Conservation (phyloP, 192 early-diverging fungal genomes). For the Powellomyces hirtus region DNA sequence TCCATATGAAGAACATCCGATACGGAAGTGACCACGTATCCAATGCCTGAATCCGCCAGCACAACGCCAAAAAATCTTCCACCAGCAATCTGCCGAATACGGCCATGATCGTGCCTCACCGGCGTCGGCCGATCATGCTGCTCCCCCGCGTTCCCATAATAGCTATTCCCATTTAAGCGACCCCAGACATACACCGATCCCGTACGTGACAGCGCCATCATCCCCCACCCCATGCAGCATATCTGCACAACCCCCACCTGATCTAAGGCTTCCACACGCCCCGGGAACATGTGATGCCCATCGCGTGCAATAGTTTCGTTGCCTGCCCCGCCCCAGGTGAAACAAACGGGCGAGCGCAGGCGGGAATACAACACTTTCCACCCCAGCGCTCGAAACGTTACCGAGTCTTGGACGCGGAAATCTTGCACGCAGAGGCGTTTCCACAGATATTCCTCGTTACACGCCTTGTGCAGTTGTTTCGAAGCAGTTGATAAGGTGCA, state of each 20-base stretch:
- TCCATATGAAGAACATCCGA: background rate
- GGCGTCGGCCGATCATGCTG: background rate
- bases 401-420: background rate
- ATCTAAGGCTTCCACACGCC: background rate
- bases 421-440: slow-evolving; percentile 5
- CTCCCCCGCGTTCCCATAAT: too few relatives aligned
- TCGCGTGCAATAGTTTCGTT: background rate
- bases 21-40: background rate
- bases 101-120: background rate
- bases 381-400: background rate
- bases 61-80: background rate
- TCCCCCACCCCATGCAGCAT: background rate
- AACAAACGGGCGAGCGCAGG: background rate
- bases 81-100: slow-evolving; percentile 3
- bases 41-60: background rate
- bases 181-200: slow-evolving; percentile 2
- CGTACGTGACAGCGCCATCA: background rate
- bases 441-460: slow-evolving; percentile 3
- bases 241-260: background rate
- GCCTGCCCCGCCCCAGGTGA: slow-evolving; percentile 2
- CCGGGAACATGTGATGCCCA: background rate
- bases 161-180: background rate
- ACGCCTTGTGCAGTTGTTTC: background rate
- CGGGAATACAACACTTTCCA: slow-evolving; percentile 9
- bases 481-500: background rate